Base-by-base conservation (phyloP, 129 eudicot species). In the Lactuca sativa region DNA sequence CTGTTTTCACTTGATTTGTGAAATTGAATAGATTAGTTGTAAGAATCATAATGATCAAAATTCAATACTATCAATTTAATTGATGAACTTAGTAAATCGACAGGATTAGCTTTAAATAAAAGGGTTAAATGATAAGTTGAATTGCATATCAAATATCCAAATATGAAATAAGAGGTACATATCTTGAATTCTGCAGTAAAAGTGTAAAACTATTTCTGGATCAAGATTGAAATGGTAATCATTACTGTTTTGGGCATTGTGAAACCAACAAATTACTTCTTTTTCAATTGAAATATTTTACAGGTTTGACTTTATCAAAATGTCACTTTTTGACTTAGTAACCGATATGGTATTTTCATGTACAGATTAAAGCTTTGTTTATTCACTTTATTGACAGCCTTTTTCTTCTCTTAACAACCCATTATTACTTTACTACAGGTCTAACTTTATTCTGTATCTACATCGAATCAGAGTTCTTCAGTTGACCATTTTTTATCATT, bases 241-340 rank as follows among this genome's bases (percentile, higher is more conserved):
- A 51, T 38, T 37, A 38, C 33, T 16, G 18, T 17, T 38, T 41
- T 38, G 56, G 18, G 30, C 21, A 18, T 53, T 34, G 18, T 33
- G 43, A 65, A 21, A 44, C 5, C 6, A 12, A 17, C 30, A 60
- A 40, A 2, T 7, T 25, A 31, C 47, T 18, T 30, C 58, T 49
- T 66, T 66, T 66, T 66, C 71, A 44, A 65, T 47, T 5, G 15
- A 21, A 61, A 48, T 38, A 61, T 51, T 21, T 56, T 56, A 56
- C 3, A 32, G 32, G 32, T 14, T 58, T 66, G 79, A 75, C 41
- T 65, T 65, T 74, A 65, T 15, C 52, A 63, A 49, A 66, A n/a
- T 12, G 10, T 41, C 41, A 7, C 3, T n/a, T 11, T 30, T 66
- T 44, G 16, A 65, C 70, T 64, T 64, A 48, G 14, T 47, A 43